Conservation (phyloP, 768 basidiomycete genomes). For the Hydnum rufescens region DNA sequence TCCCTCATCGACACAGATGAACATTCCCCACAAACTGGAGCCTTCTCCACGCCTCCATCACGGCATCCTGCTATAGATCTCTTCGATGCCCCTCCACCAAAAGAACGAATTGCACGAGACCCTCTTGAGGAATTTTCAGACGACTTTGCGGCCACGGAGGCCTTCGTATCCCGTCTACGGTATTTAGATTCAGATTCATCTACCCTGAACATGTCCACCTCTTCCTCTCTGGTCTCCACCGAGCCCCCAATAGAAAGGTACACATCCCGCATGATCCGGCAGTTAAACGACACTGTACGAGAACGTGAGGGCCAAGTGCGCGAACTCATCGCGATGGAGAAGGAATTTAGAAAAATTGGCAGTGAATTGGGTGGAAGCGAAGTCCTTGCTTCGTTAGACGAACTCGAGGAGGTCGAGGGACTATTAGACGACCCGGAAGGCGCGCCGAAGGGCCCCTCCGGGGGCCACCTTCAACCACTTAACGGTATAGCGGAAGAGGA, state of each 20-base stretch:
- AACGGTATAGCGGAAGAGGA: conserved; percentile 8
- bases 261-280: conserved; percentile 57
- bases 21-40: background rate
- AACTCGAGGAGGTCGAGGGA: conserved; percentile 30
- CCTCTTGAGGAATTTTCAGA: conserved; percentile 50
- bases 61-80: background rate
- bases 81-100: background rate
- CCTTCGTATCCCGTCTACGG: conserved; percentile 54
- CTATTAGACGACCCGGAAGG: conserved; percentile 19
- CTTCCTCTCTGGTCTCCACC: conserved; percentile 11
- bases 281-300: conserved; percentile 51
- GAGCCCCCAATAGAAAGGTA: conserved; percentile 36
- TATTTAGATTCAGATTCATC: conserved; percentile 37
- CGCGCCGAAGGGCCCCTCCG: background rate
- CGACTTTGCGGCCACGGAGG: conserved; percentile 57
- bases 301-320: conserved; percentile 70
- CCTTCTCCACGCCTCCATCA: background rate
- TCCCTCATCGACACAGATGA: no score
- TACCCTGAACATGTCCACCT: conserved; percentile 21
- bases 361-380: conserved; percentile 63
- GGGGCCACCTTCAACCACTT: conserved; percentile 5
- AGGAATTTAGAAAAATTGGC: conserved; percentile 58
- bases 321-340: conserved; percentile 54
- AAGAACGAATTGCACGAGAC: conserved; percentile 22
- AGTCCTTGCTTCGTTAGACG: conserved; percentile 47